These are phyloP conservation scores for Coriaria nepalensis DNA, from an alignment of 306 rosid genomes.

Conservation along the genomic window DNA sequence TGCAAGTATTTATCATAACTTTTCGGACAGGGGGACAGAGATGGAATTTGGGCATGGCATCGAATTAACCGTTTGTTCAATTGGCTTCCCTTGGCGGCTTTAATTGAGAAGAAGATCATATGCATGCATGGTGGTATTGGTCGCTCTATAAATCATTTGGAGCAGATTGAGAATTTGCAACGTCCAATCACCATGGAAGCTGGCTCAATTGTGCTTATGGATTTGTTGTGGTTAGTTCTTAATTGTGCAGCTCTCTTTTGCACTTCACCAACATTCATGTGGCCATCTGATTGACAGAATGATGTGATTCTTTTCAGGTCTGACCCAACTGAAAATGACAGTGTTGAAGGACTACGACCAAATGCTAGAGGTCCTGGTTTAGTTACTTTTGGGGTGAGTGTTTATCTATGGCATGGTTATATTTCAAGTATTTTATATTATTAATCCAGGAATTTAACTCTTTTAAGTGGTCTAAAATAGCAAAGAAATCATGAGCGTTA, in stretches of 20 bases:
- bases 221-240: constrained; percentile 71
- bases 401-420: neutral
- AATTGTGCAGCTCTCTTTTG: constrained; percentile 15
- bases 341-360: constrained; percentile 95
- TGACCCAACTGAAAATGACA: constrained; percentile 95
- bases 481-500: no score
- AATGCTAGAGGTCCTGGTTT: constrained; percentile 99
- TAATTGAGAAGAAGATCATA: constrained; percentile 89
- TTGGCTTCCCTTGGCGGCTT: constrained; percentile 98
- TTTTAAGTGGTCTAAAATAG: neutral
- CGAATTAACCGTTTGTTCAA: constrained; percentile 93
- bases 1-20: constrained; percentile 15
- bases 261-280: constrained; percentile 2
- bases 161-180: constrained; percentile 91
- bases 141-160: constrained; percentile 92
- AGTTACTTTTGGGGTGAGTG: constrained; percentile 97
- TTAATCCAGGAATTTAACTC: neutral
- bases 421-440: neutral
- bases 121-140: constrained; percentile 99
- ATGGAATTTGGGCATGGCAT: constrained; percentile 99
- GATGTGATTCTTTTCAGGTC: constrained; percentile 48
- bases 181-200: constrained; percentile 99
- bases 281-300: constrained; percentile 9
- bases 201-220: constrained; percentile 97
- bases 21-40: constrained; percentile 84